Evolutionary conservation across 352 stramenopile genomes (phyloP).

Genomic region (Pythium scleroteichum): DNA sequence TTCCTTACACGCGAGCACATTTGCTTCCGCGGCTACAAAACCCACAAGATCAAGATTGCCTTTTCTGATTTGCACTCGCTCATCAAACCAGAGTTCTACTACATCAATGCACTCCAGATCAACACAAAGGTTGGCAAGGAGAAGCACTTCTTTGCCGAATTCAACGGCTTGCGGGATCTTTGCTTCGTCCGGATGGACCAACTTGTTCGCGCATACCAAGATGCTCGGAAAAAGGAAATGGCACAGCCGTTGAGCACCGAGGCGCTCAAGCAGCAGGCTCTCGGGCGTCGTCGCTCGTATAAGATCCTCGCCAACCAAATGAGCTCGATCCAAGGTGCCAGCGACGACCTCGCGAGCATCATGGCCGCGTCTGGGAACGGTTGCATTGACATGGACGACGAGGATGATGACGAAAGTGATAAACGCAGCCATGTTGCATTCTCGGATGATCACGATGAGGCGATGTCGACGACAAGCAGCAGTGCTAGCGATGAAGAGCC

Average conservation of each 20-base stretch:
- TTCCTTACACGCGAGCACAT: conserved; percentile 69
- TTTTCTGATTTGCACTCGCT: conserved; percentile 64
- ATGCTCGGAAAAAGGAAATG: conserved; percentile 36
- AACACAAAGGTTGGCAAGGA: conserved; percentile 55
- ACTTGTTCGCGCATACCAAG: conserved; percentile 64
- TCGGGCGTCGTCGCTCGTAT: conserved; percentile 61
- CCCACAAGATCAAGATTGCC: conserved; percentile 52
- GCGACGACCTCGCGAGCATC: conserved; percentile 27
- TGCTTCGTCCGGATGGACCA: conserved; percentile 72
- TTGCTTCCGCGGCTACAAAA: conserved; percentile 63
- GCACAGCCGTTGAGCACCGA: conserved; percentile 12
- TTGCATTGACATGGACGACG: conserved; percentile 49
- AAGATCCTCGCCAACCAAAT: conserved; percentile 42
- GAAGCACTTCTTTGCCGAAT: conserved; percentile 80
- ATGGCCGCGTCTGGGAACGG: conserved; percentile 18
- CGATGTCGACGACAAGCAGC: conserved; percentile 41
- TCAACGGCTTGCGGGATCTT: conserved; percentile 73
- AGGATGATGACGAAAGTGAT: conserved; percentile 27
- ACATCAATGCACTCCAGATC: conserved; percentile 80
- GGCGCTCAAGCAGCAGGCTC: conserved; percentile 46
- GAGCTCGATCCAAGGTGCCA: not conserved
- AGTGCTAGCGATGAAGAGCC: conserved; percentile 37
- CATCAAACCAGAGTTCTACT: conserved; percentile 85
- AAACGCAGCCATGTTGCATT: conserved; percentile 25
- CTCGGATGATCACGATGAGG: conserved; percentile 37